Base-by-base conservation (phyloP, 768 basidiomycete species). In the Russula foetens region DNA sequence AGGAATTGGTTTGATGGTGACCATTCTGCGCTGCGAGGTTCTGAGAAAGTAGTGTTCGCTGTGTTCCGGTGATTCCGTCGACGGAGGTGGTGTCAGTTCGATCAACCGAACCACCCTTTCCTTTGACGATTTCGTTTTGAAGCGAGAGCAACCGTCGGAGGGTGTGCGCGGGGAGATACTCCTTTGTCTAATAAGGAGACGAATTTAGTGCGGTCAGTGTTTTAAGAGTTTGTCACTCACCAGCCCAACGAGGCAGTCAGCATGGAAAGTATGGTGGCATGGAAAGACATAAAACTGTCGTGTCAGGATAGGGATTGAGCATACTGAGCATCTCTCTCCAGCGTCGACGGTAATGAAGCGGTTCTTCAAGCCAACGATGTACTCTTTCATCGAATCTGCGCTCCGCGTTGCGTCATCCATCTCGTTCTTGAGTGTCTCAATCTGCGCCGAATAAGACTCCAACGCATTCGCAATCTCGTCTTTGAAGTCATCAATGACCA, bases 401-500 rank as follows among this genome's bases (percentile, higher is more conserved):
- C 85, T 92, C 53, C 79, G 81, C 6, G 94, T 98, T 21, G 95
- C 92, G 47, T 97, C 93, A 70, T 95, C 90, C 97, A 99, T 99
- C 68, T 98, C 97, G 53, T 75, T 81, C 73, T 94, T 95, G 61
- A 99, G 79, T 33, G 77, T 76, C 55, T 95, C 93, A 48, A 98
- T 98, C 67, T 93, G 90, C 19, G 86, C 81, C 44, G 92, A 91
- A 70, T 98, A 98, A 2, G 90, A 90, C 70, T 99, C 96, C 65
- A 99, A 75, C 0, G 97, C 97, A 62, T 87, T 86, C 52, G 95
- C 96, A 65, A 98, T 98, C 74, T 98, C 96, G 67, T 96, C 91
- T 72, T 99, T 99, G 81, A 99, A 98, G 71, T 98, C 97, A 70
- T 98, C 97, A 66, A 99, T 98, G 60, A 98, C 91, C 14, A 96